These are phyloP conservation scores for Saccharum hybrid DNA, from an alignment of 202 grass and related monocot genomes.

Conservation along the genomic window DNA sequence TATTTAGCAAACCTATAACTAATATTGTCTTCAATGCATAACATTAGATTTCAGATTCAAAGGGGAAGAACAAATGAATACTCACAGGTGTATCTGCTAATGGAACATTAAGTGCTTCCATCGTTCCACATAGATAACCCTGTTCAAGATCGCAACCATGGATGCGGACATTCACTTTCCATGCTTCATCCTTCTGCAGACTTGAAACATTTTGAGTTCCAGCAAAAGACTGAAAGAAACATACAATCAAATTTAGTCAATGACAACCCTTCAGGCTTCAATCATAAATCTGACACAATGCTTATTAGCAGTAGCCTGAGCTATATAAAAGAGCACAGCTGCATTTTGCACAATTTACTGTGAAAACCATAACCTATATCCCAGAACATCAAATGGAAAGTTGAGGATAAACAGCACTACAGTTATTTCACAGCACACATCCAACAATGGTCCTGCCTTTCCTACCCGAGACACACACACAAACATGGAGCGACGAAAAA, in stretches of 20 bases:
- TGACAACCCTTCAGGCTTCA: neutral
- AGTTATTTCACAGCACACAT: neutral
- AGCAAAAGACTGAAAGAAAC: constrained; percentile 74
- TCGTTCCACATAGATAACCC: constrained; percentile 95
- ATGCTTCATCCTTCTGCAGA: constrained; percentile 92
- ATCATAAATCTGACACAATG: neutral
- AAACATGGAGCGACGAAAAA: neutral
- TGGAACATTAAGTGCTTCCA: constrained; percentile 98
- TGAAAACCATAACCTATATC: neutral
- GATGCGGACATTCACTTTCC: constrained; percentile 98
- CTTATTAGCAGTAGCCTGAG: neutral
- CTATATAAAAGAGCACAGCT: neutral
- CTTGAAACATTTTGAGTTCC: constrained; percentile 98
- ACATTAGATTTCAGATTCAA: constrained; percentile 29
- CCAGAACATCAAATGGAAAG: constrained; percentile 3
- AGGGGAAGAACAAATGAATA: constrained; percentile 30
- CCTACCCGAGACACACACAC: neutral
- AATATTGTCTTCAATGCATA: constrained; percentile 13
- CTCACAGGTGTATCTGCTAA: constrained; percentile 95
- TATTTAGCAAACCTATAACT: neutral
- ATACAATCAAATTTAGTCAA: constrained; percentile 19
- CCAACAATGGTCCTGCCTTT: neutral
- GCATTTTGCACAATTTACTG: neutral
- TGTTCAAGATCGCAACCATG: constrained; percentile 87
- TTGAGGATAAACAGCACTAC: neutral